These are phyloP conservation scores for Yamadazyma insecticola DNA, from an alignment of 805 yeast species.

Conservation along the genomic window DNA sequence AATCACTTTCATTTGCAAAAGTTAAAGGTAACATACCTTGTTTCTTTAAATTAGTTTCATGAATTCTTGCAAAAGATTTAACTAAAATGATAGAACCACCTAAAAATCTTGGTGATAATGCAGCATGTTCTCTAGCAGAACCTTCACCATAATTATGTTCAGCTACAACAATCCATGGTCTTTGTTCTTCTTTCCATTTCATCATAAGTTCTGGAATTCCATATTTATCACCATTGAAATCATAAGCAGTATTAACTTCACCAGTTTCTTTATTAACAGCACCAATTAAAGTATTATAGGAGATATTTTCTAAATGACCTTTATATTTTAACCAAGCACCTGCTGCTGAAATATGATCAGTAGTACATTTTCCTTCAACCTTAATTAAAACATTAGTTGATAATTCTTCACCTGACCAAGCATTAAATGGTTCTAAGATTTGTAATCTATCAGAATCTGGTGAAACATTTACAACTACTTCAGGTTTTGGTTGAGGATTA, in stretches of 20 bases:
- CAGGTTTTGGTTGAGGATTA: slow-evolving; percentile 62
- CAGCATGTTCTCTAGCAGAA: slow-evolving; percentile 98
- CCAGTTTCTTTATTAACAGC: slow-evolving; percentile 97
- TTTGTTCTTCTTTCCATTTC: slow-evolving; percentile 80
- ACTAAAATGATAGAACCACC: slow-evolving; percentile 88
- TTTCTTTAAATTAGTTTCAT: slow-evolving; percentile 95
- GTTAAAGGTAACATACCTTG: slow-evolving; percentile 97
- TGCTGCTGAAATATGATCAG: slow-evolving; percentile 98
- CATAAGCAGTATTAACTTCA: slow-evolving; percentile 87
- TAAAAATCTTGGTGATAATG: slow-evolving; percentile 88
- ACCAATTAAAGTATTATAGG: slow-evolving; percentile 92
- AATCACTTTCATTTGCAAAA: slow-evolving; percentile 85
- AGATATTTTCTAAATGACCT: slow-evolving; percentile 94
- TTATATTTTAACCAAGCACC: slow-evolving; percentile 98
- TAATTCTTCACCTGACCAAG: slow-evolving; percentile 86
- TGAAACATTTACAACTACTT: slow-evolving; percentile 62
- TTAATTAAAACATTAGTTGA: slow-evolving; percentile 72
- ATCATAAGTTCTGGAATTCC: slow-evolving; percentile 96
- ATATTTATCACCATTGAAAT: slow-evolving; percentile 70
- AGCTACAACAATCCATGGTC: slow-evolving; percentile 94
- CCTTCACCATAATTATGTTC: slow-evolving; percentile 99
- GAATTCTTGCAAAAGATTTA: slow-evolving; percentile 96
- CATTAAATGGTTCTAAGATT: slow-evolving; percentile 78
- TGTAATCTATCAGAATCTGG: slow-evolving; percentile 92
- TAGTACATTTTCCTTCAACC: slow-evolving; percentile 97